A percentile compares a stretch with the other conserved stretches of the same genome.
Evolutionary conservation across 768 basidiomycete species (phyloP).

Genomic region (Fomitopsis pulvina): DNA sequence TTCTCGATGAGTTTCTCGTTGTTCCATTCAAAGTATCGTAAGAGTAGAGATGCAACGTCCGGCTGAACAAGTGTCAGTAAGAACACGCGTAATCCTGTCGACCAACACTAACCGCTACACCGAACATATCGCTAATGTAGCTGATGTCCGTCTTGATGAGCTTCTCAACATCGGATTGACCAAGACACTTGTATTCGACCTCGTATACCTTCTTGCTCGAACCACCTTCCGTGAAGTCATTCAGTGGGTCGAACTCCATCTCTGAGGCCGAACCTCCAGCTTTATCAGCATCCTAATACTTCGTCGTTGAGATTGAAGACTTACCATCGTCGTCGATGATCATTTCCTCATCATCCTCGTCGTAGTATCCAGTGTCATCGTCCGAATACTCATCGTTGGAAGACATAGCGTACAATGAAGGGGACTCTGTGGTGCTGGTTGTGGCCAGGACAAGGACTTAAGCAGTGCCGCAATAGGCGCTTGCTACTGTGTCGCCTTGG

Average conservation of each 20-base stretch:
- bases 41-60: slow-evolving; percentile 65
- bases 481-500: background rate
- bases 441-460: background rate
- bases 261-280: slow-evolving; percentile 40
- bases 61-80: slow-evolving; percentile 35
- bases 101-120: slow-evolving; percentile 68
- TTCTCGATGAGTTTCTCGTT: slow-evolving; percentile 93
- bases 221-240: slow-evolving; percentile 56
- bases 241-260: slow-evolving; percentile 61
- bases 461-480: background rate
- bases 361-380: slow-evolving; percentile 57
- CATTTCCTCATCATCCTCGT: slow-evolving; percentile 63
- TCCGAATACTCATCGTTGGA: slow-evolving; percentile 72
- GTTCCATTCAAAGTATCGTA: slow-evolving; percentile 90
- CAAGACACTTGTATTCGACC: slow-evolving; percentile 75
- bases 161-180: slow-evolving; percentile 65
- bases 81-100: background rate
- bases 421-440: background rate
- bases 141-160: slow-evolving; percentile 75
- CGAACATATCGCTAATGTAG: slow-evolving; percentile 83
- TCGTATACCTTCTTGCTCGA: slow-evolving; percentile 70
- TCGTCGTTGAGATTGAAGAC: slow-evolving; percentile 19
- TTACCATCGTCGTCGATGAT: slow-evolving; percentile 54
- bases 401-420: slow-evolving; percentile 29
- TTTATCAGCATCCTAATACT: slow-evolving; percentile 16